Evolutionary conservation across 2,329 filamentous ascomycete genomes (phyloP), one percentile per base, ranked within the genome.

Genomic region (Ophiostoma ulmi): DNA sequence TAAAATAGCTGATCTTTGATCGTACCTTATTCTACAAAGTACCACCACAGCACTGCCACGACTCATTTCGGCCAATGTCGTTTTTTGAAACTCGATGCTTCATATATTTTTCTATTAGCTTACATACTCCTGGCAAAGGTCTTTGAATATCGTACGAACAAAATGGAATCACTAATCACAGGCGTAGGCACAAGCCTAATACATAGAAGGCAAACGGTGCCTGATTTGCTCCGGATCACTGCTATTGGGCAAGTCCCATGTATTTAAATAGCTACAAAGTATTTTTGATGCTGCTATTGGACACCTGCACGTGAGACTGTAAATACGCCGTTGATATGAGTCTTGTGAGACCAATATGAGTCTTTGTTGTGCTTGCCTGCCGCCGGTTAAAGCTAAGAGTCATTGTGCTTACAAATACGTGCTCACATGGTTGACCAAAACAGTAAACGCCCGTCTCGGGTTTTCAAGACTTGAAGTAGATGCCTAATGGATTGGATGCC

Each of bases 291-390:
- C n/a, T 48, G 44, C 17, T n/a, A n/a, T 48, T 48, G 44, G 44
- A 48, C 44, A 48, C 8, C 44, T 48, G 44, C 44, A 48, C n/a
- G 52, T 58, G 52, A 58, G 52, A 58, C 52, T 58, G 52, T 58
- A 58, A 58, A 58, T 58, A 26, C 52, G 22, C 52, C 52, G 52
- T 31, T 26, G 22, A 48, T 20, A 20, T 20, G 17, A 22, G 52
- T 58, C 52, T 58, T 26, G 44, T 48, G 44, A 48, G 17, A 8
- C 17, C 10, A 48, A n/a, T 48, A 48, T 48, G 44, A 48, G 44
- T 58, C 52, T 58, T 58, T 58, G 52, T 58, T 55, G 48, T 22
- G 48, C n/a, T 26, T 58, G 52, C 52, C 52, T 58, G 52, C 52
- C 52, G 52, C 52, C 52, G 52, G 52, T 26, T 26, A 14, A 58